phyloP scores from a whole-genome alignment of 2,329 filamentous ascomycete genomes.

The Zymoseptoria tritici region DNA sequence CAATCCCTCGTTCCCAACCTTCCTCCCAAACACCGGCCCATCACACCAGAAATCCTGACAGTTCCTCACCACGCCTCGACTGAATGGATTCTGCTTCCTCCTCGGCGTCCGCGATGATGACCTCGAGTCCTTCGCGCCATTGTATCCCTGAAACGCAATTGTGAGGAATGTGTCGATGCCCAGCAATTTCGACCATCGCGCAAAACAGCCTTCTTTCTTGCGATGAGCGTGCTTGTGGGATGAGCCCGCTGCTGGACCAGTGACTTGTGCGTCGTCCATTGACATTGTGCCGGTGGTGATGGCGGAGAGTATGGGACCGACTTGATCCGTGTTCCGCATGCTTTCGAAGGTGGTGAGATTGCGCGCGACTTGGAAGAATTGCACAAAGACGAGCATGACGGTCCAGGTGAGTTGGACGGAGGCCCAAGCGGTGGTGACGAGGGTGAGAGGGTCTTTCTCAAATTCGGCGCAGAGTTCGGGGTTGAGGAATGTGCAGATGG shows the following conservation, averaged over 20 bases:
- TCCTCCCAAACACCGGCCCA: constrained; percentile 70
- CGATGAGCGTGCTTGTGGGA: constrained; percentile 40
- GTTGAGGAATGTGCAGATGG: constrained; percentile 67
- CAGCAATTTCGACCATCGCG: constrained; percentile 74
- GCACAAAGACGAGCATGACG: constrained; percentile 91
- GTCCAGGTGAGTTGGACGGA: constrained; percentile 88
- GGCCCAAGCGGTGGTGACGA: constrained; percentile 72
- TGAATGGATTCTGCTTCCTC: constrained; percentile 69
- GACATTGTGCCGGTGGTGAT: constrained; percentile 64
- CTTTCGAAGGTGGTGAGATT: constrained; percentile 96
- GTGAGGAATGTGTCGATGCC: constrained; percentile 92
- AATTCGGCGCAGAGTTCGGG: constrained; percentile 66
- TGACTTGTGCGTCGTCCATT: constrained; percentile 62
- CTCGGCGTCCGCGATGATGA: constrained; percentile 3
- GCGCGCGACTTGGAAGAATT: constrained; percentile 83
- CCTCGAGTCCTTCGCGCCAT: constrained; percentile 42
- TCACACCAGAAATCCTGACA: constrained; percentile 98
- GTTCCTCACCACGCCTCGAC: constrained; percentile 73
- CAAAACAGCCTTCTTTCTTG: constrained; percentile 59
- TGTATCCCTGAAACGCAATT: constrained; percentile 71
- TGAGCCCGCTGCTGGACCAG: constrained; percentile 50
- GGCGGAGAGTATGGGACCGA: constrained; percentile 60
- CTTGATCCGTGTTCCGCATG: constrained; percentile 63
- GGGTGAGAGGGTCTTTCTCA: constrained; percentile 75
- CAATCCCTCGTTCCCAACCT: constrained; percentile 63